phyloP scores from a whole-genome alignment of 768 basidiomycete genomes.

The Tricholoma furcatifolium region DNA sequence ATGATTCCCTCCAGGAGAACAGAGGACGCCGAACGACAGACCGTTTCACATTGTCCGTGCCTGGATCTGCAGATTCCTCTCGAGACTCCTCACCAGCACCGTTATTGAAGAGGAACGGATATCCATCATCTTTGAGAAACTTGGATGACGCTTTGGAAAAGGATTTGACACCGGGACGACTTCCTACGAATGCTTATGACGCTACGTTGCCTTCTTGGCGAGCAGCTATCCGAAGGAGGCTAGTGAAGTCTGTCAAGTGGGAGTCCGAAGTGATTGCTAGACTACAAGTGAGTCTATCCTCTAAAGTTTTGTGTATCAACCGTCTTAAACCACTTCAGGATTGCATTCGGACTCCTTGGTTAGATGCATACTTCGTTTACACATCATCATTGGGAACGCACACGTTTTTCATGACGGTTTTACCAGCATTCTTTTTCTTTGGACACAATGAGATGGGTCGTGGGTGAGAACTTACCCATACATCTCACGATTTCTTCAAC shows the following conservation, averaged over 20 bases:
- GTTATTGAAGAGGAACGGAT: slow-evolving; percentile 15
- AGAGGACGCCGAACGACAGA: slow-evolving; percentile 11
- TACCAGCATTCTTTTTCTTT: slow-evolving; percentile 90
- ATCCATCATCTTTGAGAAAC: slow-evolving; percentile 8
- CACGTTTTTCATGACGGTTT: slow-evolving; percentile 89
- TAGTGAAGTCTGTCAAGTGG: slow-evolving; percentile 51
- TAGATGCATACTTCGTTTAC: slow-evolving; percentile 84
- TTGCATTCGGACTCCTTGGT: slow-evolving; percentile 57
- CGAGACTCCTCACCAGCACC: slow-evolving; percentile 31
- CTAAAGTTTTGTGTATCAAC: background rate
- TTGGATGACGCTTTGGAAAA: slow-evolving; percentile 4
- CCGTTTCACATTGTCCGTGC: slow-evolving; percentile 30
- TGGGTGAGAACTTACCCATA: slow-evolving; percentile 50
- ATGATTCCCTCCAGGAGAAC: slow-evolving; percentile 6
- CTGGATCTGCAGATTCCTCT: slow-evolving; percentile 32
- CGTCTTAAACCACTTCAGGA: slow-evolving; percentile 29
- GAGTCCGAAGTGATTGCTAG: slow-evolving; percentile 63
- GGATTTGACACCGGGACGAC: slow-evolving; percentile 24
- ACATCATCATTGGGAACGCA: slow-evolving; percentile 80
- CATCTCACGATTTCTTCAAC: background rate
- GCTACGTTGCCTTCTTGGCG: slow-evolving; percentile 65
- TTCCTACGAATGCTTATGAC: slow-evolving; percentile 60
- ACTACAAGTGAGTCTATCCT: slow-evolving; percentile 55
- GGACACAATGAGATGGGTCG: slow-evolving; percentile 69
- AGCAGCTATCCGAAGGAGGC: slow-evolving; percentile 50